A percentile compares a stretch with the other conserved stretches of the same genome.
Evolutionary conservation across 306 rosid genomes (phyloP).

Genomic region (cucumber (Cucumis sativus)): DNA sequence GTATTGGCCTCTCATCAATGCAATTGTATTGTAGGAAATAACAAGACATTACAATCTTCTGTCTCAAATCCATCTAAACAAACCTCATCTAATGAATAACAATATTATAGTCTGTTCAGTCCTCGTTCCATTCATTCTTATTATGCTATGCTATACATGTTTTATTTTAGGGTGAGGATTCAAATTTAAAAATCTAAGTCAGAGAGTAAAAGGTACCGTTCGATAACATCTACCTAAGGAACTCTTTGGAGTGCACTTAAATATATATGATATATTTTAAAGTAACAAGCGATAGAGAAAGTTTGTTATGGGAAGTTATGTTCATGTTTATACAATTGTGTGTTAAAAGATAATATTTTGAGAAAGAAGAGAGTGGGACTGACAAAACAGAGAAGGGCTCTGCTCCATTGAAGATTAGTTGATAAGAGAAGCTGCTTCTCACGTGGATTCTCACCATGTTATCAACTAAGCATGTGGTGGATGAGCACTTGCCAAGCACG

Average conservation of each 20-base stretch:
- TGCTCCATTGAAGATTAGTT: background rate
- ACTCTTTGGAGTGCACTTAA: no score
- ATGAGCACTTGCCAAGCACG: background rate
- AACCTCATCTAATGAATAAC: no score
- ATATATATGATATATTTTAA: no score
- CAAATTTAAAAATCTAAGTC: no score
- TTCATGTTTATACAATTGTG: background rate
- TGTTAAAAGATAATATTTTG: background rate
- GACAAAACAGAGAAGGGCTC: background rate
- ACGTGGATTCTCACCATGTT: slow-evolving; percentile 7
- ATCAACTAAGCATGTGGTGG: background rate
- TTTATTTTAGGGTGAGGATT: no score
- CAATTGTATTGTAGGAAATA: slow-evolving; percentile 2
- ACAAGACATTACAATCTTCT: background rate
- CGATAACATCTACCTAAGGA: no score
- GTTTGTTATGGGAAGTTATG: background rate
- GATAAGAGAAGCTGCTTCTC: slow-evolving; percentile 8
- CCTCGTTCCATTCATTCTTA: no score
- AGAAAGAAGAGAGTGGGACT: background rate
- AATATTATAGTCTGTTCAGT: no score
- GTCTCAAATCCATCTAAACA: background rate
- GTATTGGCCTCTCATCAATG: background rate
- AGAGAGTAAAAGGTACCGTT: no score
- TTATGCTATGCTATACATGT: no score
- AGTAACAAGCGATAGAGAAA: no score